Percentiles rank a stretch among this genome's conserved stretches.
phyloP scores from a whole-genome alignment of 2,329 filamentous ascomycete genomes.

The Sarocladium strictum region DNA sequence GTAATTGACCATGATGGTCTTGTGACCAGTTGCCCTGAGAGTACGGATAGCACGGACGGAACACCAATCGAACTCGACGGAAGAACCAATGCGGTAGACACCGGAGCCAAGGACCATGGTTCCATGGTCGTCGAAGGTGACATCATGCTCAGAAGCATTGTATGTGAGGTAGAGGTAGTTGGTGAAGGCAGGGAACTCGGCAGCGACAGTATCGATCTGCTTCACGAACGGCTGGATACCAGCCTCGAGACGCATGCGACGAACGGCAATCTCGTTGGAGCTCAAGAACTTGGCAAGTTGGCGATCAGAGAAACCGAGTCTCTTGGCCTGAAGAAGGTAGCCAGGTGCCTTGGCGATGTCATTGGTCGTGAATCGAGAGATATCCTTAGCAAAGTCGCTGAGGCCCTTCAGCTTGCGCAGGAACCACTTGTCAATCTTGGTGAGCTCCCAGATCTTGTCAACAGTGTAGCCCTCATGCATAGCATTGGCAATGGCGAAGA shows the following conservation, averaged over 20 bases:
- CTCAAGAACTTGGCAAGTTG: conserved; percentile 92
- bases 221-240: conserved; percentile 88
- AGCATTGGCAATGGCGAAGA: conserved; percentile 96
- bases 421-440: conserved; percentile 99
- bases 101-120: conserved; percentile 95
- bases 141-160: conserved; percentile 81
- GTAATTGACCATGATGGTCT: conserved; percentile 95
- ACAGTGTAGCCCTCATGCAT: conserved; percentile 93
- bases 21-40: conserved; percentile 73
- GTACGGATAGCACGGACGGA: conserved; percentile 92
- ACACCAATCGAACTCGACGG: conserved; percentile 99
- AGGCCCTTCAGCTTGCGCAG: conserved; percentile 84
- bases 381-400: conserved; percentile 78
- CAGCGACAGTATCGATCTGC: conserved; percentile 97
- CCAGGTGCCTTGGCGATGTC: conserved; percentile 59
- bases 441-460: conserved; percentile 97
- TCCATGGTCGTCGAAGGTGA: conserved; percentile 80
- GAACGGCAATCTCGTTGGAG: conserved; percentile 87
- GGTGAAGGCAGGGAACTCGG: conserved; percentile 88
- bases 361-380: conserved; percentile 59
- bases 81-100: conserved; percentile 95
- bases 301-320: conserved; percentile 88
- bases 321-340: conserved; percentile 78
- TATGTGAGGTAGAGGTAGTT: conserved; percentile 98
- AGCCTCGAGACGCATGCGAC: conserved; percentile 75